Evolutionary conservation across 2,329 filamentous ascomycete genomes (phyloP).

Genomic region (Hortaea werneckii): DNA sequence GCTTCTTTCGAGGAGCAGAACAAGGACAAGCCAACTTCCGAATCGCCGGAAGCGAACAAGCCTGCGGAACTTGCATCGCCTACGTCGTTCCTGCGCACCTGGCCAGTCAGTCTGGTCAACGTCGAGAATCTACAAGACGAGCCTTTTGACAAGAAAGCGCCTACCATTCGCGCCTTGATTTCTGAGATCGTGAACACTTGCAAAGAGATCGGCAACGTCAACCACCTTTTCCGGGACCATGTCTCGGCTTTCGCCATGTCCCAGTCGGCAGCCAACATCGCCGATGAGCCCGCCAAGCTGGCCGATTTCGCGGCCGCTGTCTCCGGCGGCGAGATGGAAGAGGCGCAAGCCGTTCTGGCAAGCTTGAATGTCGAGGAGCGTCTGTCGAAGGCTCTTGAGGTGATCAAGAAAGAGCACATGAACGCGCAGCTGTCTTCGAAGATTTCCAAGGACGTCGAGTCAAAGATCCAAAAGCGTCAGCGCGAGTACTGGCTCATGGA

Average conservation of each 20-base stretch:
- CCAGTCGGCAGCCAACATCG: constrained; percentile 87
- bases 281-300: constrained; percentile 85
- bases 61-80: constrained; percentile 51
- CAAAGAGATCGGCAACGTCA: constrained; percentile 90
- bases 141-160: constrained; percentile 80
- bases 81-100: constrained; percentile 82
- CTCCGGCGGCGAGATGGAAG: constrained; percentile 82
- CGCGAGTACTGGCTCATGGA: constrained; percentile 98
- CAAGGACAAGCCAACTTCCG: constrained; percentile 18
- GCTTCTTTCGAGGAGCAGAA: constrained; percentile 87
- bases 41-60: constrained; percentile 28
- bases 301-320: constrained; percentile 96
- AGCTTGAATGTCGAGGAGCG: constrained; percentile 86
- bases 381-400: constrained; percentile 79
- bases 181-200: constrained; percentile 99
- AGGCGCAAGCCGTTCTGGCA: constrained; percentile 84
- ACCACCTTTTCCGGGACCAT: constrained; percentile 91
- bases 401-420: constrained; percentile 97
- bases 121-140: constrained; percentile 89
- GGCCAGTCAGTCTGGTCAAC: constrained; percentile 86
- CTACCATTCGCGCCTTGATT: constrained; percentile 79
- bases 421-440: constrained; percentile 95
- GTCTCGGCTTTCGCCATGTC: constrained; percentile 96
- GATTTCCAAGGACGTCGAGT: constrained; percentile 95
- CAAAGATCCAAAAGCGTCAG: constrained; percentile 93